These are phyloP conservation scores for Boletus rex-veris DNA, from an alignment of 768 basidiomycete species.

Conservation along the genomic window DNA sequence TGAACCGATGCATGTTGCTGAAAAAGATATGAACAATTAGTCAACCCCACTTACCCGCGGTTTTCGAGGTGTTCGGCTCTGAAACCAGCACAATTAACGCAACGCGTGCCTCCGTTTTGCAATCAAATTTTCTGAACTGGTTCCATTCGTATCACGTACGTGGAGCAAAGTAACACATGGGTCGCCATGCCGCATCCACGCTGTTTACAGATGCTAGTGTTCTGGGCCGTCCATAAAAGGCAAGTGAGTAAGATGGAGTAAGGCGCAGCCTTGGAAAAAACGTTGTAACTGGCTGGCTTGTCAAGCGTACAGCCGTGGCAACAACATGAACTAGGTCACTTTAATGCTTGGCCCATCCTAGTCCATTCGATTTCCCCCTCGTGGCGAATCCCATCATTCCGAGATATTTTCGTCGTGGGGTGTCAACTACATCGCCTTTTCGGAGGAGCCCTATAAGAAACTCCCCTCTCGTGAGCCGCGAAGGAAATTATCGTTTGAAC, in stretches of 20 bases:
- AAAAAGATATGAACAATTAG: constrained; percentile 21
- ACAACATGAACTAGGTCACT: constrained; percentile 10
- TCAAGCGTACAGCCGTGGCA: constrained; percentile 3
- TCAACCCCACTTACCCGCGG: constrained; percentile 8
- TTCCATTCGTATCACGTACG: background rate
- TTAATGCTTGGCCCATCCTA: background rate
- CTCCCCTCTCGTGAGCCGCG: constrained; percentile 9
- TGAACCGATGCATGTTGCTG: constrained; percentile 9
- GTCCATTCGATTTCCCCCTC: constrained; percentile 9
- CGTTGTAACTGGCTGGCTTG: constrained; percentile 19
- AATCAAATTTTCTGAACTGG: background rate
- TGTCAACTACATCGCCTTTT: constrained; percentile 27
- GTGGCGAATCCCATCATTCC: constrained; percentile 18
- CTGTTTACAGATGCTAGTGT: constrained; percentile 2
- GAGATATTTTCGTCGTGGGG: constrained; percentile 15
- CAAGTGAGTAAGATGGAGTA: constrained; percentile 22
- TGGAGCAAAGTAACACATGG: constrained; percentile 6
- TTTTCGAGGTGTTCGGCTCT: constrained; percentile 9
- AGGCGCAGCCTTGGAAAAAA: constrained; percentile 22
- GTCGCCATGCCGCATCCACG: constrained; percentile 24
- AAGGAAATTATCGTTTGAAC: constrained; percentile 14
- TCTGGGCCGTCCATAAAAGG: constrained; percentile 23
- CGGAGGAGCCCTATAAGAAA: constrained; percentile 25
- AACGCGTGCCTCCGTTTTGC: constrained; percentile 3
- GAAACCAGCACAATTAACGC: constrained; percentile 11